Evolutionary conservation across 768 basidiomycete species (phyloP).

Genomic region (Leucogyrophana mollusca): DNA sequence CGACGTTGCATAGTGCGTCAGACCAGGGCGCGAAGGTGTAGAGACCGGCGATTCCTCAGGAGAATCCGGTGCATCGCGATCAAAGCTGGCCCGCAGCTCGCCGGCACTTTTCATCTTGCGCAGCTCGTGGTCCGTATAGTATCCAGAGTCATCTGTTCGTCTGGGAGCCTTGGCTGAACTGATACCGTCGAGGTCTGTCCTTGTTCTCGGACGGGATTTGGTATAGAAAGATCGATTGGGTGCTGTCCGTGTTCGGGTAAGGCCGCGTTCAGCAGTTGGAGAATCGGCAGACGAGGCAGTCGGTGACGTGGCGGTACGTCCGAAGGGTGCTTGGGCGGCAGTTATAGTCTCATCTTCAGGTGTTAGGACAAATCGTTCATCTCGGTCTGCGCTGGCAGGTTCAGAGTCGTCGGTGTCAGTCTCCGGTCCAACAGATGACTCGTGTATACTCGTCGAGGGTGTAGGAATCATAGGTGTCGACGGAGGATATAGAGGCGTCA

Average conservation of each 20-base stretch:
- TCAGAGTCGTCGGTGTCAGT: constrained; percentile 59
- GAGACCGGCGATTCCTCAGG: constrained; percentile 27
- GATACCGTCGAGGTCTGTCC: constrained; percentile 22
- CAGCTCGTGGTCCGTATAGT: constrained; percentile 55
- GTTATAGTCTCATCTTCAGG: constrained; percentile 75
- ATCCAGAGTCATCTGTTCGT: constrained; percentile 39
- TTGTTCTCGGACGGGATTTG: constrained; percentile 39
- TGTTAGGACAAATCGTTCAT: constrained; percentile 23
- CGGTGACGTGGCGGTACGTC: constrained; percentile 52
- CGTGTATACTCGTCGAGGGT: constrained; percentile 44
- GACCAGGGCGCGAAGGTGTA: constrained; percentile 38
- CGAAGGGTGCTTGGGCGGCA: constrained; percentile 56
- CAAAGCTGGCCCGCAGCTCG: constrained; percentile 53
- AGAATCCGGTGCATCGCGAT: constrained; percentile 16
- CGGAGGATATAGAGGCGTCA: constrained; percentile 62
- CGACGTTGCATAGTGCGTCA: constrained; percentile 57
- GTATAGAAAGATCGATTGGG: constrained; percentile 60
- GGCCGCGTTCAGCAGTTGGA: constrained; percentile 36
- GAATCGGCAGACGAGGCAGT: constrained; percentile 26
- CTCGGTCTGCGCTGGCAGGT: constrained; percentile 39
- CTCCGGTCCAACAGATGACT: constrained; percentile 47
- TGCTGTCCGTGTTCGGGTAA: constrained; percentile 71
- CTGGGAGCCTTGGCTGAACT: constrained; percentile 9
- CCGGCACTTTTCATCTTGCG: constrained; percentile 88
- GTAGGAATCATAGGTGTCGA: constrained; percentile 61